These are phyloP conservation scores for Diutina neorugosa DNA, from an alignment of 1,139 yeast species.

Conservation along the genomic window DNA sequence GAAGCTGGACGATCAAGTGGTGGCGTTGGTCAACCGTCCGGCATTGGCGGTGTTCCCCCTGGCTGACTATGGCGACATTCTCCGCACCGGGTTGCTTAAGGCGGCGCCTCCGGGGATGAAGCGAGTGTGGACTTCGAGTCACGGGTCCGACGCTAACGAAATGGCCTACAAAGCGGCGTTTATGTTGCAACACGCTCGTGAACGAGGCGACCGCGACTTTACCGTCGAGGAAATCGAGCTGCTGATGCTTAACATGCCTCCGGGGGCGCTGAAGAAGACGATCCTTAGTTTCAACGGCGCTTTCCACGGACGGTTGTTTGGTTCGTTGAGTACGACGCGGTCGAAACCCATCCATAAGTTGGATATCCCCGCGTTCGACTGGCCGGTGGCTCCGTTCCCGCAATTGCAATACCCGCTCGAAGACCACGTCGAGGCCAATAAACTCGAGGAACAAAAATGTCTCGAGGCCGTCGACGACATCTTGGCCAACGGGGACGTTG, in stretches of 20 bases:
- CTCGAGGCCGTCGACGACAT: constrained; percentile 42
- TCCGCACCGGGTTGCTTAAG: constrained; percentile 43
- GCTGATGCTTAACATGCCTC: constrained; percentile 54
- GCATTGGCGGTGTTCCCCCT: constrained; percentile 70
- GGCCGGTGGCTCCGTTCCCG: constrained; percentile 75
- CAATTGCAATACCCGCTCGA: constrained; percentile 51
- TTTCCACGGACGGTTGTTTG: constrained; percentile 69
- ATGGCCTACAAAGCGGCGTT: constrained; percentile 70
- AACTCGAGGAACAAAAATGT: constrained; percentile 49
- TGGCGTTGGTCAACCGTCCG: constrained; percentile 60
- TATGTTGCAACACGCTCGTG: constrained; percentile 53
- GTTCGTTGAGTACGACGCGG: constrained; percentile 60
- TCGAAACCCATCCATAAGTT: constrained; percentile 67
- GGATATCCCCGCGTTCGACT: constrained; percentile 64
- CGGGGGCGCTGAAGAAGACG: constrained; percentile 60
- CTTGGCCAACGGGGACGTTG: constrained; percentile 35
- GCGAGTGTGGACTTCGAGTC: constrained; percentile 57
- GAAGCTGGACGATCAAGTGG: constrained; percentile 51
- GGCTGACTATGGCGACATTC: constrained; percentile 35
- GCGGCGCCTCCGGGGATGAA: constrained; percentile 62
- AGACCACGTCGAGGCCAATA: constrained; percentile 38
- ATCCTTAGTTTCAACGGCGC: constrained; percentile 59
- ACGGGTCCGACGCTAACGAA: constrained; percentile 72
- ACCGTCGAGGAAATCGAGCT: constrained; percentile 42
- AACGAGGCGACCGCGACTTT: constrained; percentile 44